Evolutionary conservation across 371 early-diverging fungal species (phyloP).

Genomic region (Mucor indicus): DNA sequence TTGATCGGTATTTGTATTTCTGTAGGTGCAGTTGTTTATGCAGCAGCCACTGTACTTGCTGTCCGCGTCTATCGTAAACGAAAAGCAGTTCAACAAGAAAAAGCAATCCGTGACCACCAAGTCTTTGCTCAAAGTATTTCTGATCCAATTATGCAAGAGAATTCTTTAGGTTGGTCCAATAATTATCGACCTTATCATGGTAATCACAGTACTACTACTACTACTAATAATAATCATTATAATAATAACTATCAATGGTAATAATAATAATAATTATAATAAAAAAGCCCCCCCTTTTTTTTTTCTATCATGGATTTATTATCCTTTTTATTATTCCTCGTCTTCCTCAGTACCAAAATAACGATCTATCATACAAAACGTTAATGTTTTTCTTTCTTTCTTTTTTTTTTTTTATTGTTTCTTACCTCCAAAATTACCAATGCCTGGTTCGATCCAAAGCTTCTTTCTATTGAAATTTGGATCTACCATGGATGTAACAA

Average conservation of each 20-base stretch:
- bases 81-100: slow-evolving; percentile 17
- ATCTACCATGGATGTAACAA: slow-evolving; percentile 80
- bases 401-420: background rate
- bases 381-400: too few species aligned
- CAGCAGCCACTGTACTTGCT: slow-evolving; percentile 33
- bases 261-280: too few species aligned
- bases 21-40: slow-evolving; percentile 37
- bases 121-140: slow-evolving; percentile 31
- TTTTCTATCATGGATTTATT: slow-evolving; percentile 1
- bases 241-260: too few species aligned
- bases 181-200: too few species aligned
- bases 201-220: too few species aligned
- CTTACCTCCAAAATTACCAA: slow-evolving; percentile 83
- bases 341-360: slow-evolving; percentile 53
- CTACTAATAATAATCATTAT: too few species aligned
- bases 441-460: slow-evolving; percentile 77
- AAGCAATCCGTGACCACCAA: slow-evolving; percentile 27
- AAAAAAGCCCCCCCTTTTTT: too few species aligned
- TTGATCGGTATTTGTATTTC: slow-evolving; percentile 43
- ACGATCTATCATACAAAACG: slow-evolving; percentile 27
- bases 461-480: slow-evolving; percentile 60
- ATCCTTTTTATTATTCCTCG: slow-evolving; percentile 10
- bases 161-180: slow-evolving; percentile 6
- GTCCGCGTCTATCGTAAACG: slow-evolving; percentile 33
- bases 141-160: slow-evolving; percentile 15